These are phyloP conservation scores for Sphenostylis stenocarpa DNA, from an alignment of 306 rosid species.

Conservation along the genomic window DNA sequence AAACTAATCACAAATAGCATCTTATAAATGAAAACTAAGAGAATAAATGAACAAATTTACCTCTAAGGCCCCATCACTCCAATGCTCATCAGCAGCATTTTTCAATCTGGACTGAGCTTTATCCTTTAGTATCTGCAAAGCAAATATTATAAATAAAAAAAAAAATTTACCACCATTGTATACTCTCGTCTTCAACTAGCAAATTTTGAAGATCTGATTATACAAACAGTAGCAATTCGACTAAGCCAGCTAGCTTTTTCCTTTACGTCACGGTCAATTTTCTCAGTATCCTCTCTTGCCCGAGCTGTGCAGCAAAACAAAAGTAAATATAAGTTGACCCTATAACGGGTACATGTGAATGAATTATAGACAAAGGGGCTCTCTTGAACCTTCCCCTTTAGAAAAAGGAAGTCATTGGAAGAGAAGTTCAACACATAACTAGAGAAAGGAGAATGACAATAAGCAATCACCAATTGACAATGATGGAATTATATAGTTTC, in stretches of 20 bases:
- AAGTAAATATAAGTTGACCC: constrained; percentile 23
- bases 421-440: not conserved
- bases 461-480: not conserved
- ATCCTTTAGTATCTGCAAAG: constrained; percentile 70
- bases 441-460: constrained; percentile 12
- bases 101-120: constrained; percentile 78
- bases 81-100: constrained; percentile 89
- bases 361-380: constrained; percentile 7
- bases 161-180: constrained; percentile 9
- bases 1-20: constrained; percentile 24
- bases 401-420: constrained; percentile 13
- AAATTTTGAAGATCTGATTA: constrained; percentile 28
- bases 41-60: constrained; percentile 43
- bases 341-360: not conserved
- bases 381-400: constrained; percentile 16
- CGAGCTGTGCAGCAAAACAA: constrained; percentile 63
- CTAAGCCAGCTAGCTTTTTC: constrained; percentile 75
- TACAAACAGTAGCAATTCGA: constrained; percentile 68
- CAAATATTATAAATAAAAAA: constrained; percentile 1
- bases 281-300: constrained; percentile 83
- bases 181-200: constrained; percentile 13
- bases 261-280: constrained; percentile 78
- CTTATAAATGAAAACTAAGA: not conserved
- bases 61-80: constrained; percentile 99
- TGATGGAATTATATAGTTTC: not conserved